Evolutionary conservation across 2,329 filamentous ascomycete species (phyloP), one percentile per base, ranked within the genome.

Genomic region (Trichoderma atrobrunneum): DNA sequence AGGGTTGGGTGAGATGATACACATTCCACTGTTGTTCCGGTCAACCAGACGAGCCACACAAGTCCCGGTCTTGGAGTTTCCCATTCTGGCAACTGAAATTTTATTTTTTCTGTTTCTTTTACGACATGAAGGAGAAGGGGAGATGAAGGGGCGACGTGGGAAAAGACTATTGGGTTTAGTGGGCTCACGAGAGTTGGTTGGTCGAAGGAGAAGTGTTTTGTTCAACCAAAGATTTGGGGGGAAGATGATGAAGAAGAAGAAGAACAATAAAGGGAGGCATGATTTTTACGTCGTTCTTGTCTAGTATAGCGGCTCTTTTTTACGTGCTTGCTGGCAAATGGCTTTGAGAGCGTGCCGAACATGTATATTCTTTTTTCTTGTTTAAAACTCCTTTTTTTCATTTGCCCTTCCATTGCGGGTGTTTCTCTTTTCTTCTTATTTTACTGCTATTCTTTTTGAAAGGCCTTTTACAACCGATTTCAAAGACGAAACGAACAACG

Each of bases 151-250:
- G 26, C 30, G n/a, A 12, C 16, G 8, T 56, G 36, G 43, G 39
- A 5, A 30, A 69, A 48, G 36, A 43, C 54, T 57, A n/a, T 48
- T 26, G 34, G 65, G 65, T 30, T 69, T 5, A 16, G 57, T 16
- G 4, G 39, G 57, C 57, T 70, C 57, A 28, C 43, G 28, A 54
- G 21, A 62, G 11, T 36, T 54, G 21, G 67, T 36, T 36, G 67
- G 32, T 59, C 51, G 51, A 67, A 48, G 66, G 66, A 60, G 43
- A 62, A 62, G 57, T 70, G 67, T 70, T 62, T 70, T 70, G 61
- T 62, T 70, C 26, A 36, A 43, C 28, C 54, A 18, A 60, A 14
- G 11, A 34, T 32, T n/a, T n/a, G 10, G 5, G n/a, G 57, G n/a
- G n/a, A 24, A 24, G 14, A 62, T 24, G 39, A 54, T 11, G 60